Percentiles rank a stretch among this genome's conserved stretches.
Evolutionary conservation across 1,284 basidiomycete species (phyloP).

Genomic region (Agaricales sp.): DNA sequence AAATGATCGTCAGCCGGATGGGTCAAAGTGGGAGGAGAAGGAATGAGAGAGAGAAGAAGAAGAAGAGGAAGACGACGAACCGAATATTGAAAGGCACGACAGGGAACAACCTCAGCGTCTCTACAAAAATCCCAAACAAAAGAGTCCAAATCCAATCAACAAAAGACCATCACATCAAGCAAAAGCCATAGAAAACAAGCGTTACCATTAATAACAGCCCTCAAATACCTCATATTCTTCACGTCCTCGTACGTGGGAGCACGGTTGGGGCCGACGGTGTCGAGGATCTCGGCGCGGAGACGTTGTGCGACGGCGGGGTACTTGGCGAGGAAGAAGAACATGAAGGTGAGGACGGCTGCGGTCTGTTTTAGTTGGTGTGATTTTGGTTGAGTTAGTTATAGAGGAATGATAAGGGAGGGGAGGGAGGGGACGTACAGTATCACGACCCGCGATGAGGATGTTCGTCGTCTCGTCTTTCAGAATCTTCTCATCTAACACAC

Average conservation of each 20-base stretch:
- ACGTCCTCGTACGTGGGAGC: conserved; percentile 16
- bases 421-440: conserved; percentile 10
- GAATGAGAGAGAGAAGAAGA: background rate
- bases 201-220: conserved; percentile 12
- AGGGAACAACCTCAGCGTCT: conserved; percentile 20
- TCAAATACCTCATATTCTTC: conserved; percentile 11
- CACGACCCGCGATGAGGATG: conserved; percentile 20
- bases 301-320: conserved; percentile 18
- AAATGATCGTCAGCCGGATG: background rate
- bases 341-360: conserved; percentile 16
- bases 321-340: conserved; percentile 21
- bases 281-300: conserved; percentile 22
- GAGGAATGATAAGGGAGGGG: background rate
- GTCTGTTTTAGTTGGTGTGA: conserved; percentile 11
- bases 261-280: conserved; percentile 13
- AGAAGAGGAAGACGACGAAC: conserved; percentile 6
- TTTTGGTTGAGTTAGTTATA: background rate
- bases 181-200: background rate
- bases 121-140: conserved; percentile 6
- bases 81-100: conserved; percentile 20
- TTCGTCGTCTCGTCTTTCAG: conserved; percentile 12
- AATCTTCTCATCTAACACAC: conserved; percentile 13
- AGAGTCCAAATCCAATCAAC: background rate
- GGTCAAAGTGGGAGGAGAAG: no score
- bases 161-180: background rate